Base-by-base conservation (phyloP, 2,329 filamentous ascomycete species). In the Dothideomycetidae sp. region DNA sequence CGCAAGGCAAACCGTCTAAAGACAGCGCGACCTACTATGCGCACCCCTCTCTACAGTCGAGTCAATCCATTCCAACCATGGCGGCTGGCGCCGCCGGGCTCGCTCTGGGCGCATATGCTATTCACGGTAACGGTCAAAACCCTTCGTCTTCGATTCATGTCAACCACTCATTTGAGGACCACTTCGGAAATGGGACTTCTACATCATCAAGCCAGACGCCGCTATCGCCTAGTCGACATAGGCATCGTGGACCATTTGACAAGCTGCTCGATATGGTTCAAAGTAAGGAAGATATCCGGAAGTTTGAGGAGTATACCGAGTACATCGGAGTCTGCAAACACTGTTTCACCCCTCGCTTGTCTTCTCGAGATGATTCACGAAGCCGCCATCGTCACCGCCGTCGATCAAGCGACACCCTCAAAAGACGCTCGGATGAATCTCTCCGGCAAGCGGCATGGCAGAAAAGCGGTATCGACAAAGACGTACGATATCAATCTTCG, bases 231-330 rank as follows among this genome's bases (percentile, higher is more conserved):
- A 29, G 31, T 28, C 29, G 36, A 7, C 69, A 71, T 45, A 66
- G 66, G 36, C 70, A 70, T 40, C 62, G 62, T 31, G 72, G 72
- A 0, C 68, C 74, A 0, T 58, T 78, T 1, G 61, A 60, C 26
- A 66, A 61, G 34, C 61, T 75, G 18, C 61, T 72, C 28, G 69
- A 71, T 48, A 78, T 67, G 61, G 76, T 68, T 69, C 73, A 65
- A 50, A 74, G 71, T 43, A 65, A 72, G 1, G 72, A 78, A 44
- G 74, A 73, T n/a, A 71, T 78, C 1, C 67, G 65, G 12, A 68
- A 69, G 50, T 78, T 75, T 58, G 74, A 78, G 53, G 73, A 77
- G 50, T 78, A 78, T 48, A 77, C 73, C 1, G 72, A 78, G 53
- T 68, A 70, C 42, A 77, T 76, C 46, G 74, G 74, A 14, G 68